phyloP scores from a whole-genome alignment of 1,284 basidiomycete genomes.

The Porodaedalea pini region DNA sequence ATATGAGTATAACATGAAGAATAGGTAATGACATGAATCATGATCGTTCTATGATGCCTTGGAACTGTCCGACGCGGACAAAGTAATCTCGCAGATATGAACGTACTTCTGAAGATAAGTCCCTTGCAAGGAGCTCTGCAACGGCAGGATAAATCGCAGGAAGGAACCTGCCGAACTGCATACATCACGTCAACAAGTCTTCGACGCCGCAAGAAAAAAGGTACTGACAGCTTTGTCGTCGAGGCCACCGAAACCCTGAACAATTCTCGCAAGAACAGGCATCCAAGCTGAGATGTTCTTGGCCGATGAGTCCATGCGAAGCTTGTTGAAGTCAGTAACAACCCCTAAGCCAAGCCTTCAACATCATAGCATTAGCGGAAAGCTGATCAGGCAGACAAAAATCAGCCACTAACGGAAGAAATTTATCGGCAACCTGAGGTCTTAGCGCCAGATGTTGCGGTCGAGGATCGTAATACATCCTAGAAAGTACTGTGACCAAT shows the following conservation, averaged over 20 bases:
- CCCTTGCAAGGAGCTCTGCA: constrained; percentile 77
- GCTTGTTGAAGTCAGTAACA: constrained; percentile 85
- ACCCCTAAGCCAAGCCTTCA: constrained; percentile 85
- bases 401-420: constrained; percentile 75
- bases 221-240: constrained; percentile 83
- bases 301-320: constrained; percentile 87
- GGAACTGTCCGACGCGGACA: constrained; percentile 67
- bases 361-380: constrained; percentile 6
- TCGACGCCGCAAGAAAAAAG: constrained; percentile 4
- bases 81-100: constrained; percentile 76
- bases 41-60: constrained; percentile 64
- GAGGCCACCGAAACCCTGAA: constrained; percentile 86
- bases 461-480: constrained; percentile 94
- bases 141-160: constrained; percentile 85
- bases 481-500: constrained; percentile 85
- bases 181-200: constrained; percentile 16
- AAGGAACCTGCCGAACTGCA: constrained; percentile 79
- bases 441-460: constrained; percentile 79
- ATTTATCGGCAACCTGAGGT: constrained; percentile 80
- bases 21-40: constrained; percentile 26
- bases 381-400: constrained; percentile 1
- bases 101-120: constrained; percentile 78
- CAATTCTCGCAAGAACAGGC: constrained; percentile 91
- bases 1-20: constrained; percentile 8
- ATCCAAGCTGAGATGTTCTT: constrained; percentile 98